A percentile compares a stretch with the other conserved stretches of the same genome.
phyloP scores from a whole-genome alignment of 306 rosid genomes.

The Inga leiocalycina region DNA sequence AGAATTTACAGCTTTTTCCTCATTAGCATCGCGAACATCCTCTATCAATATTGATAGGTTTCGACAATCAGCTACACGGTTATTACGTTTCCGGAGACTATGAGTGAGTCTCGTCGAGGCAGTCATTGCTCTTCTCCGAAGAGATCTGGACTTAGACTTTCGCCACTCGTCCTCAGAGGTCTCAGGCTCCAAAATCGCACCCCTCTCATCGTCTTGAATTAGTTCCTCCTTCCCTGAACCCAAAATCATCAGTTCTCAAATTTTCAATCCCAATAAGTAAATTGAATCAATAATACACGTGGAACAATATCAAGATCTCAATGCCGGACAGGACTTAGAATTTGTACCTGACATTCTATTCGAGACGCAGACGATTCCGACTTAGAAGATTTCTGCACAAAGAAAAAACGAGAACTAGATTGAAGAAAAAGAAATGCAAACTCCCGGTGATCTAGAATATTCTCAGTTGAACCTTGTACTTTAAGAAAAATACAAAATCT shows the following conservation, averaged over 20 bases:
- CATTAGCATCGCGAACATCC: conserved; percentile 89
- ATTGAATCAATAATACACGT: background rate
- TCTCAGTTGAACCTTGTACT: conserved; percentile 11
- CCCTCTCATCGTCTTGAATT: conserved; percentile 61
- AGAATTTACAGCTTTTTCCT: conserved; percentile 77
- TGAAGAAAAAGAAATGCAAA: conserved; percentile 15
- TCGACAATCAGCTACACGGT: conserved; percentile 72
- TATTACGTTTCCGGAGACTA: conserved; percentile 69
- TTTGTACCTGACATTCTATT: conserved; percentile 71
- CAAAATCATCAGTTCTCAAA: conserved; percentile 14
- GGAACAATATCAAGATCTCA: conserved; percentile 29
- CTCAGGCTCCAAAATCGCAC: conserved; percentile 58
- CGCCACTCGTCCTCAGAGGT: conserved; percentile 88
- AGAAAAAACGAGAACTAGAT: conserved; percentile 22
- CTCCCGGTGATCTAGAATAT: conserved; percentile 20
- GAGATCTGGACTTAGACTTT: conserved; percentile 70
- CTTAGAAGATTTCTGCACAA: conserved; percentile 53
- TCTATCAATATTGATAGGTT: conserved; percentile 64
- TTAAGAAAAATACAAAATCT: conserved; percentile 27
- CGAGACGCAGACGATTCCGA: conserved; percentile 22
- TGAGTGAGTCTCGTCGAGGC: conserved; percentile 66
- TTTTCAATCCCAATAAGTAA: background rate
- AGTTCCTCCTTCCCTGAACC: conserved; percentile 59
- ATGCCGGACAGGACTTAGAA: conserved; percentile 8
- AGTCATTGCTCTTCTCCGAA: conserved; percentile 65